phyloP scores from a whole-genome alignment of 2,329 filamentous ascomycete species.

The Parafenestella ontariensis region DNA sequence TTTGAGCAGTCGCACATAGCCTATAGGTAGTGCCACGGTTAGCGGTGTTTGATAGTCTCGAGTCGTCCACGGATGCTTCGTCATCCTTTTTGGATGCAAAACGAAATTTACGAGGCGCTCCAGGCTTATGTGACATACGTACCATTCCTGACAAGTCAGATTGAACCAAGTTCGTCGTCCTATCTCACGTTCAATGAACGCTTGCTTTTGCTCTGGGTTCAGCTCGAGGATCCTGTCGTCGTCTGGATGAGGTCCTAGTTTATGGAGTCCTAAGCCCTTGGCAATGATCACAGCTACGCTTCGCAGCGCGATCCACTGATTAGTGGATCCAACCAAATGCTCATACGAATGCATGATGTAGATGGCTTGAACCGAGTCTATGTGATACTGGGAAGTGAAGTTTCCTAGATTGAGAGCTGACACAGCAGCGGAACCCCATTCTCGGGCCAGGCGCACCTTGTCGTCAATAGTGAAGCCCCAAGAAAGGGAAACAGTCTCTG shows the following conservation, averaged over 20 bases:
- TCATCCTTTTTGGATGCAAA: not conserved
- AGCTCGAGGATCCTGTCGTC: conserved; percentile 26
- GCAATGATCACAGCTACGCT: conserved; percentile 57
- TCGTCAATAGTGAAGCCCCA: conserved; percentile 57
- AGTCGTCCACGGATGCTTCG: not conserved
- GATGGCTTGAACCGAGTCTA: conserved; percentile 55
- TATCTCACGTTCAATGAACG: conserved; percentile 45
- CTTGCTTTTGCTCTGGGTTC: conserved; percentile 30
- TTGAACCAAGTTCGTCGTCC: conserved; percentile 51
- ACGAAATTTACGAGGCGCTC: too few species aligned
- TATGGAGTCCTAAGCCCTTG: conserved; percentile 57
- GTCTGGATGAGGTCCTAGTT: conserved; percentile 36
- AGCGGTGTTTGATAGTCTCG: not conserved
- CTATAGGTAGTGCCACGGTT: not conserved
- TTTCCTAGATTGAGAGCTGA: conserved; percentile 56
- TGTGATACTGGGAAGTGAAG: conserved; percentile 51
- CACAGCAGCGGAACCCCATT: conserved; percentile 57
- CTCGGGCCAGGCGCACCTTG: conserved; percentile 50
- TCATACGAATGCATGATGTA: conserved; percentile 58
- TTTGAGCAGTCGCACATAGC: conserved; percentile 51
- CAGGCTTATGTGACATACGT: not conserved
- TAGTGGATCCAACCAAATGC: conserved; percentile 58
- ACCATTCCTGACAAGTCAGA: conserved; percentile 53
- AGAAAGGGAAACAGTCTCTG: conserved; percentile 37
- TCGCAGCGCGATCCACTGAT: conserved; percentile 56